A percentile compares a stretch with the other conserved stretches of the same genome.
Evolutionary conservation across 495 filamentous ascomycete species (phyloP).

Genomic region (Delitschia confertaspora): DNA sequence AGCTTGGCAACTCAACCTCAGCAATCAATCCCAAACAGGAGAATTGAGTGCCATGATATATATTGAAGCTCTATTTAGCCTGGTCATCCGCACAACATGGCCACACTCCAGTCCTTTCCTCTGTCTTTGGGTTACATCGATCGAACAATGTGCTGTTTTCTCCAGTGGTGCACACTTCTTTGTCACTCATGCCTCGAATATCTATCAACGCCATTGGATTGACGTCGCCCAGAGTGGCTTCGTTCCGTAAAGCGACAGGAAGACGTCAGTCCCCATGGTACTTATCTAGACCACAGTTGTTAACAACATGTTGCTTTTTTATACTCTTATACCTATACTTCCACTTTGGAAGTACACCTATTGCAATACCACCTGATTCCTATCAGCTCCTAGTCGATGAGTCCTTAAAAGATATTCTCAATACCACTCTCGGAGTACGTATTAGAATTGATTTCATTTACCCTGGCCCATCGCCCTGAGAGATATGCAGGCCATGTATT

Average conservation of each 20-base stretch:
- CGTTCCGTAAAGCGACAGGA: conserved; percentile 12
- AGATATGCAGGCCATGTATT: too few relatives aligned
- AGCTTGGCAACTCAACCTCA: too few relatives aligned
- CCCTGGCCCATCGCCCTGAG: too few relatives aligned
- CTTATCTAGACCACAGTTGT: conserved; percentile 12
- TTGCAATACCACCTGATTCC: conserved; percentile 17
- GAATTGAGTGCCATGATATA: too few relatives aligned
- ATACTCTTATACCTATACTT: conserved; percentile 11
- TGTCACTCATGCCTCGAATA: conserved; percentile 14
- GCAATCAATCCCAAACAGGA: too few relatives aligned
- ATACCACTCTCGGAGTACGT: conserved; percentile 24
- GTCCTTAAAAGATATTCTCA: conserved; percentile 19
- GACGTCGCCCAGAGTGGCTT: conserved; percentile 8
- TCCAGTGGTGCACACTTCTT: neutral
- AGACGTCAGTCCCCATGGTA: conserved; percentile 17
- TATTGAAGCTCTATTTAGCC: conserved; percentile 27
- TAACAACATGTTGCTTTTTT: conserved; percentile 17
- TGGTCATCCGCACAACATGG: conserved; percentile 22
- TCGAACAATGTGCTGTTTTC: conserved; percentile 16
- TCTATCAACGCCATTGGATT: conserved; percentile 25
- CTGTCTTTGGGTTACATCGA: neutral
- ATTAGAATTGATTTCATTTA: too few relatives aligned
- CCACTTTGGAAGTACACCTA: conserved; percentile 8
- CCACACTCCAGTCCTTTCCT: conserved; percentile 5
- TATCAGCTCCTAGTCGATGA: conserved; percentile 16